These are phyloP conservation scores for Colletotrichum cereale DNA, from an alignment of 2,329 filamentous ascomycete species.

Conservation along the genomic window DNA sequence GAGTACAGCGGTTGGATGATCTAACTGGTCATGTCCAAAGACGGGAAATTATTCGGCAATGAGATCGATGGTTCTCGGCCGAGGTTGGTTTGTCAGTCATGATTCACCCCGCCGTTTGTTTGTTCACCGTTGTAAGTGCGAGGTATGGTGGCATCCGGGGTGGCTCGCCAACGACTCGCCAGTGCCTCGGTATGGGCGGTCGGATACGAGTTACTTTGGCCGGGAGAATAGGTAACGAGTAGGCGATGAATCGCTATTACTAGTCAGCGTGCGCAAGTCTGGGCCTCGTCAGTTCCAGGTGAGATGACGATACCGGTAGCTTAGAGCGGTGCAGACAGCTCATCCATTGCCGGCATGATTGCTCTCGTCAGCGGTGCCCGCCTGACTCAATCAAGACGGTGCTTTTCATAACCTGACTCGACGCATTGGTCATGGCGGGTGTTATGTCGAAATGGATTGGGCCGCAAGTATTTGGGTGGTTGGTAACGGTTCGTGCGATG, in stretches of 20 bases:
- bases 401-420: not conserved
- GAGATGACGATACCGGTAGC: not conserved
- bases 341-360: not conserved
- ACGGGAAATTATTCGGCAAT: constrained; percentile 26
- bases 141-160: not conserved
- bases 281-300: not conserved
- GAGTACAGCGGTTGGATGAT: not conserved
- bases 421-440: too few relatives aligned
- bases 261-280: not conserved
- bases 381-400: not conserved
- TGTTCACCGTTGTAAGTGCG: not conserved
- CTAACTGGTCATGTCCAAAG: too few relatives aligned
- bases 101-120: not conserved
- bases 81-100: constrained; percentile 10
- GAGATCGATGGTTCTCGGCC: not conserved
- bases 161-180: too few relatives aligned
- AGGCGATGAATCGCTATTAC: not conserved
- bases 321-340: not conserved
- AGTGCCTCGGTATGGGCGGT: too few relatives aligned
- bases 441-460: too few relatives aligned
- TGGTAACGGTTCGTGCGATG: too few relatives aligned
- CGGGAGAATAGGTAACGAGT: not conserved
- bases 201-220: too few relatives aligned
- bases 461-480: too few relatives aligned
- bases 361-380: not conserved